A percentile compares a stretch with the other conserved stretches of the same genome.
These are phyloP conservation scores for Lentinula edodes DNA, from an alignment of 768 basidiomycete species.

Conservation along the genomic window DNA sequence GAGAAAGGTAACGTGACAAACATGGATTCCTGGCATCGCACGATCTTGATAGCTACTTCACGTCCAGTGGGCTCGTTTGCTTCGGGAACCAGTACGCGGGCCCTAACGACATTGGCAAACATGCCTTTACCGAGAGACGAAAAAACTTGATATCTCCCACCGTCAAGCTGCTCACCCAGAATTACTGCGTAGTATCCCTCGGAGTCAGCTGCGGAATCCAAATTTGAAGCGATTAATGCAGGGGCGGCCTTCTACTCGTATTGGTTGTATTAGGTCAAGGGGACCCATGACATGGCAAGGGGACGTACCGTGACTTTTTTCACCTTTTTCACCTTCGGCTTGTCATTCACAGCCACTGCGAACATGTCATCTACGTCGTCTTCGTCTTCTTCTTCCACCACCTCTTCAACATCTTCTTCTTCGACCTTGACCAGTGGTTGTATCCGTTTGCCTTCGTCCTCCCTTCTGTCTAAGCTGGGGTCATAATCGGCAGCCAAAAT, in stretches of 20 bases:
- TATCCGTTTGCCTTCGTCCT: conserved; percentile 74
- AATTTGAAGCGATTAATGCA: conserved; percentile 65
- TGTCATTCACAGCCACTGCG: conserved; percentile 43
- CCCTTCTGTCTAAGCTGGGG: conserved; percentile 73
- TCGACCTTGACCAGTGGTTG: conserved; percentile 34
- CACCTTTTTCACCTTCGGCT: conserved; percentile 43
- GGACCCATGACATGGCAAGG: background rate
- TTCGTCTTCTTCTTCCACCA: conserved; percentile 68
- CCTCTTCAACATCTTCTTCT: conserved; percentile 44
- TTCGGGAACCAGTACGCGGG: conserved; percentile 70
- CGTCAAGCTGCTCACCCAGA: conserved; percentile 89
- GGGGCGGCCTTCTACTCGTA: conserved; percentile 43
- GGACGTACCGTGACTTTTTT: conserved; percentile 46
- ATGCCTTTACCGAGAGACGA: conserved; percentile 97
- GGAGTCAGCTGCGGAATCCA: conserved; percentile 88
- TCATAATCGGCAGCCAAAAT: conserved; percentile 94
- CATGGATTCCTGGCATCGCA: conserved; percentile 96
- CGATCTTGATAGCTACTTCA: conserved; percentile 98
- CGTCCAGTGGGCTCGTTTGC: conserved; percentile 39
- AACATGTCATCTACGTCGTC: conserved; percentile 98
- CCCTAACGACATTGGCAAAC: conserved; percentile 96
- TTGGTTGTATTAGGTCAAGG: no score
- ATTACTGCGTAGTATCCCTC: conserved; percentile 97
- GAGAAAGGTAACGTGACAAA: conserved; percentile 33
- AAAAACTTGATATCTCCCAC: conserved; percentile 90